phyloP scores from a whole-genome alignment of 768 basidiomycete species.

The Pilatotrama ljubarskyi region DNA sequence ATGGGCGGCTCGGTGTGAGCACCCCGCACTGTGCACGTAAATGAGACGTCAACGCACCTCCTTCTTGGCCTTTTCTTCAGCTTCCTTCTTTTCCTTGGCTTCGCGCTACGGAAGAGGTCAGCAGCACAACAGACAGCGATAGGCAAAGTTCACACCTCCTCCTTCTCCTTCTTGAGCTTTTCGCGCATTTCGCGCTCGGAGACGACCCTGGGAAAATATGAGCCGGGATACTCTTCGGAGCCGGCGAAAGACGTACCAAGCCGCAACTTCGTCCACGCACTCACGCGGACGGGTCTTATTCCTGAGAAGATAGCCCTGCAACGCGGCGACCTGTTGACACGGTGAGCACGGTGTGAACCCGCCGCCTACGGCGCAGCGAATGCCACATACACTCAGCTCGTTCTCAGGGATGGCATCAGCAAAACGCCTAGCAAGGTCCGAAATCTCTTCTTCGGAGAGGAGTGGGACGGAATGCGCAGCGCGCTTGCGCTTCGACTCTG shows the following conservation, averaged over 20 bases:
- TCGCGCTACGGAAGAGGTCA: constrained; percentile 53
- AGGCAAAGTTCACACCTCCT: constrained; percentile 41
- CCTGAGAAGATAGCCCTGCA: constrained; percentile 86
- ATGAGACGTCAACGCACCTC: constrained; percentile 27
- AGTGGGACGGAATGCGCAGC: constrained; percentile 67
- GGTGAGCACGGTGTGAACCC: constrained; percentile 5
- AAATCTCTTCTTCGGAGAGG: constrained; percentile 74
- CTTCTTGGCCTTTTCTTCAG: constrained; percentile 64
- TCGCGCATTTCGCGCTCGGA: constrained; percentile 83
- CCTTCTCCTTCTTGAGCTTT: constrained; percentile 81
- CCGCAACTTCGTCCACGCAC: constrained; percentile 76
- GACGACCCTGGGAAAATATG: constrained; percentile 44
- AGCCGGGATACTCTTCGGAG: not conserved
- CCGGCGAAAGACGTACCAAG: constrained; percentile 50
- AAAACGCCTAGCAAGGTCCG: constrained; percentile 77
- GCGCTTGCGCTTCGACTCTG: constrained; percentile 70
- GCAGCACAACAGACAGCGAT: not conserved
- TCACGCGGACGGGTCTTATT: constrained; percentile 89
- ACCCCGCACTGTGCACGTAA: constrained; percentile 20
- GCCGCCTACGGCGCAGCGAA: not conserved
- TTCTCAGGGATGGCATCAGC: constrained; percentile 83
- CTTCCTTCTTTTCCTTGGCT: constrained; percentile 78
- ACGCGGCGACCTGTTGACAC: constrained; percentile 62
- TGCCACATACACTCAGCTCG: constrained; percentile 72
- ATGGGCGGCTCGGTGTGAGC: constrained; percentile 15